Base-by-base conservation (phyloP, 2,329 filamentous ascomycete genomes). In the Zymoseptoria brevis region DNA sequence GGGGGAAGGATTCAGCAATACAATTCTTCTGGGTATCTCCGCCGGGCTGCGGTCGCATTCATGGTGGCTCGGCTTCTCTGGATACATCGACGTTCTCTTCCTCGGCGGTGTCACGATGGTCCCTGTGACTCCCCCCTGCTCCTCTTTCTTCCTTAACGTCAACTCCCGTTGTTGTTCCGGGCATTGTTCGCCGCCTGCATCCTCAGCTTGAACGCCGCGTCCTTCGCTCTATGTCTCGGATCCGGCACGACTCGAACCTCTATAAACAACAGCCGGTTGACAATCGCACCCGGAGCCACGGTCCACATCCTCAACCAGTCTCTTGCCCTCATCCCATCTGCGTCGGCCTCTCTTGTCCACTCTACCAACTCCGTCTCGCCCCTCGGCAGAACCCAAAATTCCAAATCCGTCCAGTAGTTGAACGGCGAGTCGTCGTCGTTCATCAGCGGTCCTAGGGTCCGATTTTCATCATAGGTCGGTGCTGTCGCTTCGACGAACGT, bases 161-260 rank as follows among this genome's bases (percentile, higher is more conserved):
- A 13, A 11, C 16, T 41, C 13, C 16, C 9, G 35, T 41, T 41
- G 16, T 41, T 16, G 16, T 41, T 41, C 35, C 9, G 11, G 11
- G 35, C 11, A 16, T 41, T 11, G 1, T 16, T 5, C 35, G 35
- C 35, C 9, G 35, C 35, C 16, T 41, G 35, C 35, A 2, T 13
- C 35, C 35, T 41, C 35, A 13, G 4, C 35, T 41, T 41, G 3
- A 41, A 26, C 1, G 19, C 54, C 7, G 30, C 19, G 29, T 56
- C 29, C 21, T 56, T 56, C 35, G 29, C 29, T 19, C 50, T 29
- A 7, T 22, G 22, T 22, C 50, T 35, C 24, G 35, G 19, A 56
- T 56, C 54, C 24, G 29, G 41, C n/a, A 56, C 54, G 29, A 56
- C 51, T 16, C 45, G 19, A 9, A 56, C 54, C 45, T 56, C 54